phyloP scores from a whole-genome alignment of 139 green algal genomes.

The Chlorella sorokiniana region DNA sequence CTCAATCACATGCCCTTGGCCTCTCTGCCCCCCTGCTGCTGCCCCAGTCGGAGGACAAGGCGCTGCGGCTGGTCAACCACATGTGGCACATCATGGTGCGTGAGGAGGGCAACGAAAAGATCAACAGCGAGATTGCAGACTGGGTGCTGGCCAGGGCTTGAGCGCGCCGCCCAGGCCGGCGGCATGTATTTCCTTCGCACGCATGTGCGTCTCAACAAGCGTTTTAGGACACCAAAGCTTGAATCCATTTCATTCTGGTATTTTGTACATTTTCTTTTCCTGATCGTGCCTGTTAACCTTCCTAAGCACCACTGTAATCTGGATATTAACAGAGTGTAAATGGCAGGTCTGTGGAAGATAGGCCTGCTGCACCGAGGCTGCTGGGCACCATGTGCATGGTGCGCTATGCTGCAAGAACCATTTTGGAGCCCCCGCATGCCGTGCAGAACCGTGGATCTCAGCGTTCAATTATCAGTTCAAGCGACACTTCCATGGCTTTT shows the following conservation, averaged over 20 bases:
- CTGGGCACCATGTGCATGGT: too few species aligned
- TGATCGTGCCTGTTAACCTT: too few species aligned
- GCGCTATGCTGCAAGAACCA: too few species aligned
- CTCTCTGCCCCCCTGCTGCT: background rate
- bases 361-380: too few species aligned
- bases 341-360: too few species aligned
- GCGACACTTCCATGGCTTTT: constrained; percentile 20
- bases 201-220: background rate
- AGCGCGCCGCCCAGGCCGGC: background rate
- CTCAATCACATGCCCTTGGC: background rate
- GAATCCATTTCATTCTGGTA: too few species aligned
- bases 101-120: constrained; percentile 60
- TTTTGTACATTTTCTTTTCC: too few species aligned
- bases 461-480: background rate
- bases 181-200: background rate
- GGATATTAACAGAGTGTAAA: too few species aligned
- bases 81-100: constrained; percentile 77
- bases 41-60: constrained; percentile 64
- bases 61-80: constrained; percentile 54
- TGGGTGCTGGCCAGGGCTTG: constrained; percentile 38
- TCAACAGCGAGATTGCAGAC: constrained; percentile 42
- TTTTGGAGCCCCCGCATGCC: too few species aligned
- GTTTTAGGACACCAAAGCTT: too few species aligned
- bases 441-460: too few species aligned
- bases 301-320: too few species aligned